phyloP scores from a whole-genome alignment of 225 moss, liverwort and hornwort genomes.

The Marchantia polymorpha region DNA sequence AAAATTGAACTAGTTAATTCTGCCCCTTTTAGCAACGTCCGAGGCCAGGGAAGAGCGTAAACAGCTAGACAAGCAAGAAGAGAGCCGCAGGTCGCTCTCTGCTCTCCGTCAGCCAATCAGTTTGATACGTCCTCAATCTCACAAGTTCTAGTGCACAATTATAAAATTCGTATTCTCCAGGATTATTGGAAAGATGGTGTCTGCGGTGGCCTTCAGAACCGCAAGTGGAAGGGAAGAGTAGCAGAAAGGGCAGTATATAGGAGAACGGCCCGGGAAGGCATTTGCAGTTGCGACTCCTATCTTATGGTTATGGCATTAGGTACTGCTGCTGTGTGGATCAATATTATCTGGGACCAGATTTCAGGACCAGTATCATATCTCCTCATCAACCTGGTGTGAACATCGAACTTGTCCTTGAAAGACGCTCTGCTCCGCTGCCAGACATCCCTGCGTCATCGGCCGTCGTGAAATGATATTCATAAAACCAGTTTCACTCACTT shows the following conservation, averaged over 20 bases:
- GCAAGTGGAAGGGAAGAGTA: slow-evolving; percentile 20
- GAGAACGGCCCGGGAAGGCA: slow-evolving; percentile 17
- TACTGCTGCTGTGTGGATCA: background rate
- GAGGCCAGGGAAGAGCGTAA: too few species aligned
- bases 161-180: background rate
- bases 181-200: background rate
- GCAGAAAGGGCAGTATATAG: slow-evolving; percentile 1
- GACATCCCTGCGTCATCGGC: background rate
- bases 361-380: slow-evolving; percentile 30
- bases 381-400: slow-evolving; percentile 35
- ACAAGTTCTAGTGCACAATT: too few species aligned
- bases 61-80: too few species aligned
- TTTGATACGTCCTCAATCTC: too few species aligned
- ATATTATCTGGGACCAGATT: slow-evolving; percentile 21
- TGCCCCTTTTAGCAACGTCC: too few species aligned
- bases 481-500: slow-evolving; percentile 17
- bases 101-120: too few species aligned
- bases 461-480: background rate
- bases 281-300: slow-evolving; percentile 7
- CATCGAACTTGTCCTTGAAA: slow-evolving; percentile 11
- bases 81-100: too few species aligned
- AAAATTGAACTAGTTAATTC: too few species aligned
- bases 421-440: background rate
- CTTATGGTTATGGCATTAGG: slow-evolving; percentile 4
- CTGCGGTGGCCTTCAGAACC: slow-evolving; percentile 24